phyloP scores from a whole-genome alignment of 108 stramenopile genomes.

The Asterionellopsis glacialis region DNA sequence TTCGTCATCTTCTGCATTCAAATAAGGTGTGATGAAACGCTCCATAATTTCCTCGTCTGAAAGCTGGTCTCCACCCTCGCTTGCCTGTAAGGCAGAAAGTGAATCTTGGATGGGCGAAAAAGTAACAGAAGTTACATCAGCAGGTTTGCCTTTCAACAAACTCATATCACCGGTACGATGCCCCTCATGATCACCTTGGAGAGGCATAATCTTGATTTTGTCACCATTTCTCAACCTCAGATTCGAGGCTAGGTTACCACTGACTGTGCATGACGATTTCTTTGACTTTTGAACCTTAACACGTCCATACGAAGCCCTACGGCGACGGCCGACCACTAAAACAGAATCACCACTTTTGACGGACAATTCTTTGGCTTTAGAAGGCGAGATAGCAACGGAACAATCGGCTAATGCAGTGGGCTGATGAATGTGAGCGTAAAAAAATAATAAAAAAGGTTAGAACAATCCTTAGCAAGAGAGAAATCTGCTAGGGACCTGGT shows the following conservation, averaged over 20 bases:
- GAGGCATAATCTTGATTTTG: slow-evolving; percentile 62
- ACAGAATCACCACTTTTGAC: slow-evolving; percentile 62
- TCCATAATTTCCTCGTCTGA: slow-evolving; percentile 58
- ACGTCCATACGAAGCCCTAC: slow-evolving; percentile 65
- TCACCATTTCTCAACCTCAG: slow-evolving; percentile 71
- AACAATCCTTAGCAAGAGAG: slow-evolving; percentile 7
- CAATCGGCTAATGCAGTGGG: slow-evolving; percentile 39
- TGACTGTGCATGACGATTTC: slow-evolving; percentile 31
- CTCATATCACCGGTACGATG: slow-evolving; percentile 67
- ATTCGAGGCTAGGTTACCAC: slow-evolving; percentile 64
- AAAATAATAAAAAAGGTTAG: neutral
- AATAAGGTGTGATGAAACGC: slow-evolving; percentile 72
- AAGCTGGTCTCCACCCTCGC: slow-evolving; percentile 71
- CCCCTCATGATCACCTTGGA: slow-evolving; percentile 21
- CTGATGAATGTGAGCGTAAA: slow-evolving; percentile 6
- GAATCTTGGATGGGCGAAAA: slow-evolving; percentile 80
- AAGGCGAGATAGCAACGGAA: slow-evolving; percentile 44
- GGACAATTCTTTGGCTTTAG: slow-evolving; percentile 80
- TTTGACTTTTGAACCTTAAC: slow-evolving; percentile 44
- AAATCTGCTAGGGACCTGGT: neutral
- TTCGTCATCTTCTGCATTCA: slow-evolving; percentile 40
- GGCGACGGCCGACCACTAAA: slow-evolving; percentile 67
- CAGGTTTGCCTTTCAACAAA: slow-evolving; percentile 36
- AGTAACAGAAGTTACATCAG: slow-evolving; percentile 49
- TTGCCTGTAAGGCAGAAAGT: slow-evolving; percentile 34